Evolutionary conservation across 2,329 filamentous ascomycete species (phyloP).

Genomic region (Fusarium concolor): DNA sequence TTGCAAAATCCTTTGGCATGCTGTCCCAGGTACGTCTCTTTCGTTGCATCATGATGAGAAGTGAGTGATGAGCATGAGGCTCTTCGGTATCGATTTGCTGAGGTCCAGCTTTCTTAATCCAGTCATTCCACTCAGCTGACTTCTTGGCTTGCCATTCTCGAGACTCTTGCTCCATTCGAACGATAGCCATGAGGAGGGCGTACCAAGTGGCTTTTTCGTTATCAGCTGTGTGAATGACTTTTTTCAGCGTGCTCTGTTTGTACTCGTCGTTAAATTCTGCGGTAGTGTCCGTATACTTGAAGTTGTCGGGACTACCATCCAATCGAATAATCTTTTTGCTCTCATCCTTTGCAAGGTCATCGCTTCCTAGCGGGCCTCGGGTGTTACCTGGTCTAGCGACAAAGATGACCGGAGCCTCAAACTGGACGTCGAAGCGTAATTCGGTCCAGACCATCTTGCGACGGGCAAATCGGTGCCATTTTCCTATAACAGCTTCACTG

Average conservation of each 20-base stretch:
- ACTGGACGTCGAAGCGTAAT: constrained; percentile 57
- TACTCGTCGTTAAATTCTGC: constrained; percentile 34
- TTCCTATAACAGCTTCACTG: constrained; percentile 54
- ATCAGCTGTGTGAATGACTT: constrained; percentile 36
- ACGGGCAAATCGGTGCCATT: constrained; percentile 52
- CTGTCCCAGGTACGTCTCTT: constrained; percentile 41
- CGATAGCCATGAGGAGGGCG: constrained; percentile 34
- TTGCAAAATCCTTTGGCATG: constrained; percentile 39
- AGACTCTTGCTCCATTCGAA: constrained; percentile 40
- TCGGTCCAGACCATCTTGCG: constrained; percentile 51
- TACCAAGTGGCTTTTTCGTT: constrained; percentile 42
- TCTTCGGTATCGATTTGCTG: constrained; percentile 1
- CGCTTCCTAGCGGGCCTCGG: constrained; percentile 44
- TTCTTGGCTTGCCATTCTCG: constrained; percentile 37
- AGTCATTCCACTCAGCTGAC: constrained; percentile 28
- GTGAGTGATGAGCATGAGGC: constrained; percentile 21
- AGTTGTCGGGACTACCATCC: constrained; percentile 22
- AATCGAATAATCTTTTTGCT: constrained; percentile 35
- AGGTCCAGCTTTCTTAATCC: constrained; percentile 25
- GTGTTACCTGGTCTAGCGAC: constrained; percentile 53
- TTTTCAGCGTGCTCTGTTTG: constrained; percentile 34
- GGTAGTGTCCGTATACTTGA: constrained; percentile 32
- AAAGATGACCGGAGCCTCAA: constrained; percentile 57
- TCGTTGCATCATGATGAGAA: constrained; percentile 40
- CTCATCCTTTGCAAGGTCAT: constrained; percentile 21